phyloP scores from a whole-genome alignment of 108 stramenopile species.

The Pseudonitzschia pungens region DNA sequence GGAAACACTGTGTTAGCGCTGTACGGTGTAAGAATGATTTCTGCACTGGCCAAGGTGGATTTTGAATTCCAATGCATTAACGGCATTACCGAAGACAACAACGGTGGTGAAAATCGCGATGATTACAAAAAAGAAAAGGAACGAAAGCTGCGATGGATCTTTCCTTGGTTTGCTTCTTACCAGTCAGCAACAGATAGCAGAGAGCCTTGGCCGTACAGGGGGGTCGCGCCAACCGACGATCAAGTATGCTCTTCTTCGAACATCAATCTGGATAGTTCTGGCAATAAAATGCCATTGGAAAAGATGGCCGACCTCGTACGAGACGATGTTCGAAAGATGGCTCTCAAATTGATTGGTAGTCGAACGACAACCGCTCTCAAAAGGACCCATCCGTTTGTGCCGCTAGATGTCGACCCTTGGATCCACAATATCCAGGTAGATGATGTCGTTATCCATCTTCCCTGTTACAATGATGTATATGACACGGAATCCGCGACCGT shows the following conservation, averaged over 20 bases:
- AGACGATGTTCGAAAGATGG: constrained; percentile 32
- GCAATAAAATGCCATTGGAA: constrained; percentile 19
- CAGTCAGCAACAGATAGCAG: background rate
- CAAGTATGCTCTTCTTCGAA: constrained; percentile 8
- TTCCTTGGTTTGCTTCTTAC: constrained; percentile 30
- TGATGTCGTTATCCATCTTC: constrained; percentile 45
- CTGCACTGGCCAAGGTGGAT: constrained; percentile 21
- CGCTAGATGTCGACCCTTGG: constrained; percentile 18
- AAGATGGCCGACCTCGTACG: constrained; percentile 24
- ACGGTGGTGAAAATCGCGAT: background rate
- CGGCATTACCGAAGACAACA: background rate
- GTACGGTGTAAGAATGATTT: constrained; percentile 26
- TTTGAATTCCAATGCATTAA: constrained; percentile 30
- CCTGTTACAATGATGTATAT: constrained; percentile 33
- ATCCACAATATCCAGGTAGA: constrained; percentile 24
- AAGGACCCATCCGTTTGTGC: constrained; percentile 12
- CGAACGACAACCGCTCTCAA: background rate
- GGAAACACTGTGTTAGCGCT: constrained; percentile 22
- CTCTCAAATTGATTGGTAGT: constrained; percentile 25
- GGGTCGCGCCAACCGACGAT: constrained; percentile 10
- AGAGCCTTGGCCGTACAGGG: constrained; percentile 24
- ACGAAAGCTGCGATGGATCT: constrained; percentile 8
- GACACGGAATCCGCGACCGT: background rate
- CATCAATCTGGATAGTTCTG: background rate
- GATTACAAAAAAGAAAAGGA: constrained; percentile 5